Evolutionary conservation across 192 early-diverging fungal genomes (phyloP), one percentile per base, ranked within the genome.

Genomic region (Entomortierella chlamydospora): DNA sequence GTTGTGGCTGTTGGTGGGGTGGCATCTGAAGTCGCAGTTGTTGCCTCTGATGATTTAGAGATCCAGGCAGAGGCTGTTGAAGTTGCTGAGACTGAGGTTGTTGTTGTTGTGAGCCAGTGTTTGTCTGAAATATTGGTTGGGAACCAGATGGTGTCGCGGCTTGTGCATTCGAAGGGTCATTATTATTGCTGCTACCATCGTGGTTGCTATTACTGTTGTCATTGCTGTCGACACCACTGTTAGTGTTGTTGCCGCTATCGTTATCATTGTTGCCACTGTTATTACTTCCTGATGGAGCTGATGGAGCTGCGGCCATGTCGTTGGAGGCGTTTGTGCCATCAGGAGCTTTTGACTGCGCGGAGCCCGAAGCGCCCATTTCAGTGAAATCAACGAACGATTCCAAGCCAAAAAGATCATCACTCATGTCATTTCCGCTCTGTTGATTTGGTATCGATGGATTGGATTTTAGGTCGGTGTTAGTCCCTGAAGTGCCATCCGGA

Each of bases 311-410:
- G 4, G 34, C 34, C 4, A 37, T 37, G 5, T 47, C 45, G 15
- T 47, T 47, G 15, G 15, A n/a, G n/a, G n/a, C n/a, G n/a, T n/a
- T 20, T 17, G 45, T 50, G 43, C 39, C 33, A 47, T 70, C 71
- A 7, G 55, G 0, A 15, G 31, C 45, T 20, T 57, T 63, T 33
- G 70, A 57, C 18, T 59, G 12, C 39, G 49, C 33, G n/a, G 72
- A 41, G 28, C 57, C 59, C 23, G 70, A 25, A 37, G 73, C 31
- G 4, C 65, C 66, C 52, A 56, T 52, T 5, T 79, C 76, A 1
- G 26, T 79, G 37, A 79, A 79, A 50, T 79, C 68, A 4, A 79
- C 76, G 43, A 79, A 78, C 10, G 74, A 79, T 1, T 79, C 76
- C 37, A 79, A 22, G 3, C 68, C 63, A 41, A 79, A 79, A 28